Conservation (phyloP, 176 grass and related monocot species). For the Panicum miliaceum region DNA sequence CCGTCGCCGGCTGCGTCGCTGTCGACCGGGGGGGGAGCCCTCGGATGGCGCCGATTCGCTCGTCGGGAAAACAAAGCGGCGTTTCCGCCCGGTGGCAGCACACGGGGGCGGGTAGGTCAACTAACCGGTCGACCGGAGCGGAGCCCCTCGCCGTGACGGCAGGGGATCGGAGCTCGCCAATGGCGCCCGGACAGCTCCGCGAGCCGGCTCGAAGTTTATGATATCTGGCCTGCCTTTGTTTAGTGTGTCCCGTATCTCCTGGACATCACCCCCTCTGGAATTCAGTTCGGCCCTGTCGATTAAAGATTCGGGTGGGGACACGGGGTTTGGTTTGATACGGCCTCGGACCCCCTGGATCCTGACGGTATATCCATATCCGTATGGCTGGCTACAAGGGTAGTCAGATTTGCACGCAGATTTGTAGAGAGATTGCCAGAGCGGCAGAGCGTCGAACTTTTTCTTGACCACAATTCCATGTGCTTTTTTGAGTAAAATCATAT, state of each 20-base stretch:
- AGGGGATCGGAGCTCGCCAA: constrained; percentile 39
- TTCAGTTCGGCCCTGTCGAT: not conserved
- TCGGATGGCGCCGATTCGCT: not conserved
- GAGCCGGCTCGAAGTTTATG: not conserved
- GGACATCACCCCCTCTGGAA: constrained; percentile 30
- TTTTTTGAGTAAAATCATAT: too few species aligned
- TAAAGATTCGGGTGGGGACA: constrained; percentile 14
- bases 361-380: not conserved
- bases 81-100: not conserved
- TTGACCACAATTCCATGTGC: too few species aligned
- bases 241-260: constrained; percentile 46
- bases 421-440: too few species aligned
- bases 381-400: too few species aligned
- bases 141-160: not conserved
- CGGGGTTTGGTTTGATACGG: constrained; percentile 3
- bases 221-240: constrained; percentile 39
- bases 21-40: not conserved
- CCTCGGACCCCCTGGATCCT: not conserved
- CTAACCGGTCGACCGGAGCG: constrained; percentile 39
- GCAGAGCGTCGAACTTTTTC: too few species aligned
- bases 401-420: too few species aligned
- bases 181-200: constrained; percentile 32
- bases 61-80: not conserved
- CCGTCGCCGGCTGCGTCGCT: constrained; percentile 1
- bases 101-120: constrained; percentile 36